Base-by-base conservation (phyloP, 139 green algal species). In the Chlamydomonas urium region DNA sequence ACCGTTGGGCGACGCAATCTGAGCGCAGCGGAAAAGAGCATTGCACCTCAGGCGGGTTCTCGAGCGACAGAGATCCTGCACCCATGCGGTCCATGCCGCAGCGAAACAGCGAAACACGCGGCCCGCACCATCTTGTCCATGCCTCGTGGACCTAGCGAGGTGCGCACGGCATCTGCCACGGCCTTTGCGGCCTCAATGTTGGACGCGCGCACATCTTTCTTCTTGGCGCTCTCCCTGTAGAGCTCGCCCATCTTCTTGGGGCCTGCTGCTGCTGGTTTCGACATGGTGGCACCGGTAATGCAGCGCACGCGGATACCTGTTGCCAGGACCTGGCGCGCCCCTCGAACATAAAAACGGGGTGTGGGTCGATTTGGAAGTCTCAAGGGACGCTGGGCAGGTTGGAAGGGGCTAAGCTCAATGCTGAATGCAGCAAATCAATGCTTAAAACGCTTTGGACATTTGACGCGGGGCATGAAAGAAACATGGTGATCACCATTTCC, bases 61-160 rank as follows among this genome's bases (percentile, higher is more conserved):
- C n/a, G n/a, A n/a, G n/a, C n/a, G n/a, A n/a, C n/a, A n/a, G n/a
- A n/a, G n/a, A n/a, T n/a, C n/a, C n/a, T n/a, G n/a, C n/a, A n/a
- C n/a, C n/a, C n/a, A n/a, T n/a, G n/a, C n/a, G n/a, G n/a, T n/a
- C n/a, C n/a, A n/a, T n/a, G n/a, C n/a, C n/a, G n/a, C n/a, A n/a
- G n/a, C n/a, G n/a, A n/a, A n/a, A n/a, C n/a, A n/a, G n/a, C n/a
- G n/a, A n/a, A n/a, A n/a, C n/a, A n/a, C n/a, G n/a, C n/a, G n/a
- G n/a, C n/a, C n/a, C 82, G 21, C 36, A 97, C 92, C 95, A 99
- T 99, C 77, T 99, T 99, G 83, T 99, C 95, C 94, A 99, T 98
- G 31, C 95, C 95, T 23, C 94, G 73, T 0, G 95, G 95, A 2
- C 95, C 95, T 38, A 99, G 66, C 50, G 81, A 93, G 5, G 95